phyloP scores from a whole-genome alignment of 2,329 filamentous ascomycete genomes.

The Nemania sp. region DNA sequence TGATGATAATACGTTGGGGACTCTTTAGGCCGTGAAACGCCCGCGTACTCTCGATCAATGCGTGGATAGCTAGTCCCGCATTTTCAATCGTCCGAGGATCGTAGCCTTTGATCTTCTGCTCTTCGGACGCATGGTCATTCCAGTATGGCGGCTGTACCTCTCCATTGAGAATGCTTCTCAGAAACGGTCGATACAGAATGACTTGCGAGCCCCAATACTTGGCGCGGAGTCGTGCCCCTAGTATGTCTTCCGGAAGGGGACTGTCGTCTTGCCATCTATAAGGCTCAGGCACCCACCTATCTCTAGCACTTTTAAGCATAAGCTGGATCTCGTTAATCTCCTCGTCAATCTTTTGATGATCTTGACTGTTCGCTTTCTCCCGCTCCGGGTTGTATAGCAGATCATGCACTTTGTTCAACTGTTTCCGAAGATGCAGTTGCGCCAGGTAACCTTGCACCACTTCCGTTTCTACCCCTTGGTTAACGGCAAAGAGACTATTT shows the following conservation, averaged over 20 bases:
- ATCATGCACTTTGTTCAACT: conserved; percentile 66
- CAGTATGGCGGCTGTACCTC: conserved; percentile 29
- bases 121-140: conserved; percentile 22
- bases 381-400: conserved; percentile 54
- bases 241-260: conserved; percentile 73
- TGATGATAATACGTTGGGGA: conserved; percentile 75
- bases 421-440: conserved; percentile 67
- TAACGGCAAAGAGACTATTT: conserved; percentile 53
- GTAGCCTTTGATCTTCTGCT: conserved; percentile 27
- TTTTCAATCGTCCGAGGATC: conserved; percentile 55
- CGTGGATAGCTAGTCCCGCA: conserved; percentile 67
- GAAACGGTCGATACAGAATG: conserved; percentile 83
- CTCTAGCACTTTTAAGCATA: conserved; percentile 48
- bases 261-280: conserved; percentile 69
- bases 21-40: conserved; percentile 72
- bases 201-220: conserved; percentile 95
- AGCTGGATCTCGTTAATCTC: conserved; percentile 54
- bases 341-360: conserved; percentile 36
- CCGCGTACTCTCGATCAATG: conserved; percentile 81
- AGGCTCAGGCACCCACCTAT: conserved; percentile 53
- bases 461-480: conserved; percentile 49
- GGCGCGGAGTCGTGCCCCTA: conserved; percentile 80
- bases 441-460: conserved; percentile 65
- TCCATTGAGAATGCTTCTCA: conserved; percentile 58
- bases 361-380: conserved; percentile 31